These are phyloP conservation scores for Aspergillus caelatus DNA, from an alignment of 2,329 filamentous ascomycete species.

Conservation along the genomic window DNA sequence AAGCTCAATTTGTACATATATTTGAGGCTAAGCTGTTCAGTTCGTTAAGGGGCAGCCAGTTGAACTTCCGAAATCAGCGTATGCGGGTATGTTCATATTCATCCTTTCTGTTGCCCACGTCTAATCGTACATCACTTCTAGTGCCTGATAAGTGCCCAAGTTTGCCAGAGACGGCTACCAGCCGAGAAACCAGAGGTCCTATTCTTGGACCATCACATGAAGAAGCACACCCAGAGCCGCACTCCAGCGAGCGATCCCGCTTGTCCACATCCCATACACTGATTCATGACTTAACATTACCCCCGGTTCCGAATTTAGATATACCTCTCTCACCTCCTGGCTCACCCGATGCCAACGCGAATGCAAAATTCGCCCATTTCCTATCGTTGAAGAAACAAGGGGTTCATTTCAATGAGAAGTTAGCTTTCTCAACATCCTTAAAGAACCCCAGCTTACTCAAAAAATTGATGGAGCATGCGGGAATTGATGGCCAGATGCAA, in stretches of 20 bases:
- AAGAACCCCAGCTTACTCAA: constrained; percentile 61
- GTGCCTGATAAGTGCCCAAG: constrained; percentile 5
- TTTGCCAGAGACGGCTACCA: constrained; percentile 3
- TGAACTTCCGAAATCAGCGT: constrained; percentile 3
- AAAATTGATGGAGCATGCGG: constrained; percentile 62
- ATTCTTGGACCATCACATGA: constrained; percentile 41
- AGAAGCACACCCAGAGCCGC: constrained; percentile 21
- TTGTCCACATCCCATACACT: constrained; percentile 53
- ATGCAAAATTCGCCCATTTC: constrained; percentile 63
- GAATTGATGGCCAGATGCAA: constrained; percentile 55
- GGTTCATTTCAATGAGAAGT: constrained; percentile 65
- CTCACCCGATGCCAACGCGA: constrained; percentile 47
- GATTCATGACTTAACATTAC: constrained; percentile 60
- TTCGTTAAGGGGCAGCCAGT: constrained; percentile 7
- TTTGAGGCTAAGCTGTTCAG: constrained; percentile 18
- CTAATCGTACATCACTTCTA: constrained; percentile 3
- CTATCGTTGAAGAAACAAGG: constrained; percentile 64
- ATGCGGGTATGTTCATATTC: constrained; percentile 12
- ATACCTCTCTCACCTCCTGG: constrained; percentile 51
- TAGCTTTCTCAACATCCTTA: constrained; percentile 59
- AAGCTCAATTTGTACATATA: not conserved
- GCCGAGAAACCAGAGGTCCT: constrained; percentile 29
- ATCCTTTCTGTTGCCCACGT: not conserved
- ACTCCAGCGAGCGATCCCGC: constrained; percentile 33
- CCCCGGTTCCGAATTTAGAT: constrained; percentile 48